Percentiles rank a stretch among this genome's conserved stretches.
These are phyloP conservation scores for Cyberlindnera meyerae DNA, from an alignment of 805 yeast species.

Conservation along the genomic window DNA sequence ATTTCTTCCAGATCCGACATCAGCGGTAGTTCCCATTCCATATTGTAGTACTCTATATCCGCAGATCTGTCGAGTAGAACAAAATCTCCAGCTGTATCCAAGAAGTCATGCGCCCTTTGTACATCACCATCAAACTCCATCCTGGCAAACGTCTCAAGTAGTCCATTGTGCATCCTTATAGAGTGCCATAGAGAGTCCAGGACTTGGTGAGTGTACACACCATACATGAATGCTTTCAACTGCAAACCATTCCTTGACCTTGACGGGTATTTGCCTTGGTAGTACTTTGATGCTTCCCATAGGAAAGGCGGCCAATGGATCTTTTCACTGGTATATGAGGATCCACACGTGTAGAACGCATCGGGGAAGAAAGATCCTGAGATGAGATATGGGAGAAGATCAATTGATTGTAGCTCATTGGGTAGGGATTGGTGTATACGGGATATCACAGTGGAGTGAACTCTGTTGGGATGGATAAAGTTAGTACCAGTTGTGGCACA, in stretches of 20 bases:
- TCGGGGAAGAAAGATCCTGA: conserved; percentile 71
- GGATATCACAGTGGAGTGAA: conserved; percentile 34
- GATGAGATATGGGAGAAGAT: conserved; percentile 31
- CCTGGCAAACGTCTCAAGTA: conserved; percentile 44
- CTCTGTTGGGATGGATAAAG: conserved; percentile 13
- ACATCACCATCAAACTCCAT: conserved; percentile 51
- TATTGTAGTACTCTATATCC: conserved; percentile 21
- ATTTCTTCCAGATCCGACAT: conserved; percentile 38
- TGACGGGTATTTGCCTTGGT: conserved; percentile 18
- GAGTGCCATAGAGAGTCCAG: conserved; percentile 71
- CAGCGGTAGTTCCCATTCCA: conserved; percentile 39
- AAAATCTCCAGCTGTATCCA: conserved; percentile 66
- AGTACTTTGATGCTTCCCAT: conserved; percentile 39
- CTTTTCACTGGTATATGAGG: conserved; percentile 50
- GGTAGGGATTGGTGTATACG: conserved; percentile 32
- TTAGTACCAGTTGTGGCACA: neutral
- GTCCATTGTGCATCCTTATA: conserved; percentile 46
- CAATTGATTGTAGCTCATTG: conserved; percentile 22
- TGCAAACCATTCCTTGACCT: conserved; percentile 23
- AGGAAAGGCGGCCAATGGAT: conserved; percentile 72
- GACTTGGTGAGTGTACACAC: conserved; percentile 57
- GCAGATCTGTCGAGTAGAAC: conserved; percentile 38
- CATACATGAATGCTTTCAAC: conserved; percentile 52
- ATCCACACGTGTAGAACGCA: conserved; percentile 55
- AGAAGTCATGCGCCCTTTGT: conserved; percentile 44